A percentile compares a stretch with the other conserved stretches of the same genome.
These are phyloP conservation scores for Neonectria sp. DNA, from an alignment of 2,329 filamentous ascomycete genomes.

Conservation along the genomic window DNA sequence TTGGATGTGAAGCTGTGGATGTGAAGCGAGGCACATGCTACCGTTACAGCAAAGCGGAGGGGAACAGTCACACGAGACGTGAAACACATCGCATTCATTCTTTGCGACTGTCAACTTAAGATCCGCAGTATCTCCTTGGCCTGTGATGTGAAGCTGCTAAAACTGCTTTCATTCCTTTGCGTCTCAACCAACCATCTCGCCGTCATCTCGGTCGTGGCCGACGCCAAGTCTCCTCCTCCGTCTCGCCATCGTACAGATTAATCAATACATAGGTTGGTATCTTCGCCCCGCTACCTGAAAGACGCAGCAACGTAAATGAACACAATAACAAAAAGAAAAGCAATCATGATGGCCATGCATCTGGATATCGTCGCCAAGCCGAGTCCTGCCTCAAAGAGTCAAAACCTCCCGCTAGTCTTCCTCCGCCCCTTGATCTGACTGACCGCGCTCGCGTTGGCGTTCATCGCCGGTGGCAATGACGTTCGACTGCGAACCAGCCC, in stretches of 20 bases:
- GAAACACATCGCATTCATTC: slow-evolving; percentile 5
- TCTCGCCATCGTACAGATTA: slow-evolving; percentile 33
- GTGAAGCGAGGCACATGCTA: slow-evolving; percentile 4
- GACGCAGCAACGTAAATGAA: slow-evolving; percentile 13
- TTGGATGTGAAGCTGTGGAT: not conserved
- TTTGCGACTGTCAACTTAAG: not conserved
- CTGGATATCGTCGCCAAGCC: not conserved
- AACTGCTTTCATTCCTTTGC: not conserved
- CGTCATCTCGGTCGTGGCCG: slow-evolving; percentile 20
- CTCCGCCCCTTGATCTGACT: slow-evolving; percentile 44
- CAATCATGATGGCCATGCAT: slow-evolving; percentile 2
- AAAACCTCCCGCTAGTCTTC: slow-evolving; percentile 41
- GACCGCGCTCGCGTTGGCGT: slow-evolving; percentile 40
- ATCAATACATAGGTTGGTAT: slow-evolving; percentile 26
- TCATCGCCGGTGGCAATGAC: slow-evolving; percentile 37
- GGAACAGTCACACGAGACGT: slow-evolving; percentile 16
- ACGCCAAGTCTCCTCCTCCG: slow-evolving; percentile 28
- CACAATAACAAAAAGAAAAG: slow-evolving; percentile 7
- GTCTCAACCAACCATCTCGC: slow-evolving; percentile 29
- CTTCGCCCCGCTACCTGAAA: slow-evolving; percentile 10
- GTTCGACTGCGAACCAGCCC: slow-evolving; percentile 30
- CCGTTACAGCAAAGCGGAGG: slow-evolving; percentile 1
- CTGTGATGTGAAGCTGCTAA: no score
- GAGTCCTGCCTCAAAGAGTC: slow-evolving; percentile 32
- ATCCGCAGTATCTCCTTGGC: not conserved